Evolutionary conservation across 306 rosid species (phyloP), one percentile per base, ranked within the genome.

Genomic region (Quercus wislizeni): DNA sequence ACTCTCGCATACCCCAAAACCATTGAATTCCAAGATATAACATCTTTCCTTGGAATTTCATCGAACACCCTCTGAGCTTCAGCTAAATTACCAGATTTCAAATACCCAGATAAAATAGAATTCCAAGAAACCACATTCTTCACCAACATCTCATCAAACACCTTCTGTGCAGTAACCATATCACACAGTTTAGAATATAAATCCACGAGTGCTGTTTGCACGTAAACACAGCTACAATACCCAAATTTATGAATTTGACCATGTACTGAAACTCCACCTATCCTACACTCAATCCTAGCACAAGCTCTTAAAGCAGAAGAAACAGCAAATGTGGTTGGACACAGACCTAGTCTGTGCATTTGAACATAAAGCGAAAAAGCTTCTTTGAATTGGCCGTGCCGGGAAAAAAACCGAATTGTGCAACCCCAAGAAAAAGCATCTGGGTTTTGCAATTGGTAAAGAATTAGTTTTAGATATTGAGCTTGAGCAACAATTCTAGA

Each of bases 101-200:
- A 74, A 86, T 87, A 84, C 23, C 94, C 94, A 83, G 83, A 75
- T 31, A 93, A 83, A 74, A 93, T 70, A 49, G 96, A 91, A 73
- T 91, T 93, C 98, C 97, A 93, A 28, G 96, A 93, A 77, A 91
- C 92, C 30, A 91, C 96, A 86, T 83, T 93, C 77, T 30, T 88
- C 56, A 85, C 85, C 5, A 71, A 18, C 91, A 91, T 93, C 63
- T 83, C 90, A 82, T 90, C 94, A 27, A 93, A 91, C 82, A 88
- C 75, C 83, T 83, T 83, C 25, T 74, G 82, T 54, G 96, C 90
- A 73, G 59, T 82, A 41, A 76, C 56, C 76, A 85, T 61, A 52
- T 88, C 93, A 25, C 89, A 92, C 79, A 84, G 12, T 88, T 88
- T 93, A 0, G 85, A 88, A 43, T 91, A 88, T 6, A 93, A 69